Evolutionary conservation across 2,329 filamentous ascomycete genomes (phyloP), one percentile per base, ranked within the genome.

Genomic region (Ilyonectria destructans): DNA sequence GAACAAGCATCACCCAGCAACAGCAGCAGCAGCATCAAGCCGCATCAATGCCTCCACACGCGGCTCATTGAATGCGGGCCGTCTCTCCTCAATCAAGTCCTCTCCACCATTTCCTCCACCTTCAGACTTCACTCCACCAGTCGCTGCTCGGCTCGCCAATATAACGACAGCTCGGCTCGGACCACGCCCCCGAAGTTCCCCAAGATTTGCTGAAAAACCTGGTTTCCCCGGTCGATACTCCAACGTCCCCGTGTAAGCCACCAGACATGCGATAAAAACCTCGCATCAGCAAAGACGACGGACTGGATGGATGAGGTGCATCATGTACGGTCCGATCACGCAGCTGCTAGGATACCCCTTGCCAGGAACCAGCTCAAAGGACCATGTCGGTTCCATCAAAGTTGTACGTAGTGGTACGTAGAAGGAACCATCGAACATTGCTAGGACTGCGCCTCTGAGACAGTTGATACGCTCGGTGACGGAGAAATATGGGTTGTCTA

Each of bases 1-100:
- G 40, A 58, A 10, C 59, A 57, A 61, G 59, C 67, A 62, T 69
- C 62, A 26, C 26, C 26, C 26, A 26, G 26, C 26, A 21, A 37
- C 48, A 63, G 40, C 40, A 43, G 12, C 15, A 43, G 46, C 33
- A 63, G 33, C 51, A 59, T 43, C 37, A 17, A 46, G 35, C 10
- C 12, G 61, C 61, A 26, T 59, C 60, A 52, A 37, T 31, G 59
- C 67, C 35, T 55, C 69, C 60, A 62, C 61, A 66, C 33, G 69
- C 61, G 71, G 69, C 72, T 75, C 69, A 62, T 68, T 19, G 65
- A 69, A 63, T 31, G 61, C 71, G 71, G 58, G 59, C 68, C 62
- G 64, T 68, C 57, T 45, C 59, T 58, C 58, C 46, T 55, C 37
- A 43, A 31, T 17, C 17, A n/a, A 43, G 40, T 43, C 17, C 40